phyloP scores from a whole-genome alignment of 306 rosid species.

The Purshia tridentata region DNA sequence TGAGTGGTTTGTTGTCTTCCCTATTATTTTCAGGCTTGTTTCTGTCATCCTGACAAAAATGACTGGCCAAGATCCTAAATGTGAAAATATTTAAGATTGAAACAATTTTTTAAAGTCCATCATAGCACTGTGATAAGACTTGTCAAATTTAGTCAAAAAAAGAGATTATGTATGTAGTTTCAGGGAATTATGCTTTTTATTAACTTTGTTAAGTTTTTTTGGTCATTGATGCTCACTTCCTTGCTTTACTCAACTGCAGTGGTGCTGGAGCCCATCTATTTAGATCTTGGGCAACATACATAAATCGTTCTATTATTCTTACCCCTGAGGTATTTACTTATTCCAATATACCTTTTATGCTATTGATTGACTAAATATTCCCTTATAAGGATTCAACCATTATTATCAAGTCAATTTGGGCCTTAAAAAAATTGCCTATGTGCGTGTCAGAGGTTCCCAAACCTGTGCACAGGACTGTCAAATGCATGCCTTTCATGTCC shows the following conservation, averaged over 20 bases:
- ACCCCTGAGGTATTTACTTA: conserved; percentile 74
- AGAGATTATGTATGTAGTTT: no score
- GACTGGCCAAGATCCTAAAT: no score
- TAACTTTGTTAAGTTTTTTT: not conserved
- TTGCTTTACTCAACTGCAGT: conserved; percentile 44
- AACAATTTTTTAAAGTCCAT: not conserved
- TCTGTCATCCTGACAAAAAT: no score
- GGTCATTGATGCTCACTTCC: conserved; percentile 17
- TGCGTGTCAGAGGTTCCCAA: not conserved
- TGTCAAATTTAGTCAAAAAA: not conserved
- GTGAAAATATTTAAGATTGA: not conserved
- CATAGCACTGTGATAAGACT: not conserved
- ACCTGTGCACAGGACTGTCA: not conserved
- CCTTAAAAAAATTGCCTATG: not conserved
- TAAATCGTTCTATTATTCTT: conserved; percentile 87
- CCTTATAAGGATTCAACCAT: not conserved
- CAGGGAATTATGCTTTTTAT: no score
- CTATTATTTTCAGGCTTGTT: no score
- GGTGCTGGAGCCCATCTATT: conserved; percentile 97
- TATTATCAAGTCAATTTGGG: not conserved
- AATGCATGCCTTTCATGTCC: not conserved
- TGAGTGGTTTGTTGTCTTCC: not conserved
- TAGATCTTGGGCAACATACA: conserved; percentile 81
- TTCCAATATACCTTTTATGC: conserved; percentile 19
- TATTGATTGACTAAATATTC: not conserved